Evolutionary conservation across 78 protist species (phyloP).

Genomic region (Pigoraptor vietnamica): DNA sequence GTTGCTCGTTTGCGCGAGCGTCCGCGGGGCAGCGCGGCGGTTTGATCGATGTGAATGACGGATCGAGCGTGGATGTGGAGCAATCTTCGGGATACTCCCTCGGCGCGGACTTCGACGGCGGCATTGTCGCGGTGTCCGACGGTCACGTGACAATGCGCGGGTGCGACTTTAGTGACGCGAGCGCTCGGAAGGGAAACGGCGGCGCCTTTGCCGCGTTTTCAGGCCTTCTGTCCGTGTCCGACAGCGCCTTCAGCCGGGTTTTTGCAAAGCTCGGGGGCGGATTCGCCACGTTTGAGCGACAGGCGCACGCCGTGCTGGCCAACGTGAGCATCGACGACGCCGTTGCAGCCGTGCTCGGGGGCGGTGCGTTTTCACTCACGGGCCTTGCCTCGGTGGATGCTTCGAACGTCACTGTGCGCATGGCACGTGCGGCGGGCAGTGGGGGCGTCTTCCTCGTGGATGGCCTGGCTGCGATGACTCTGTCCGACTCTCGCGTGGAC

Average conservation of each 20-base stretch:
- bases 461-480: background rate
- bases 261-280: background rate
- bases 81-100: background rate
- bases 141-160: background rate
- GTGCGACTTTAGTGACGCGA: background rate
- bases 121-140: background rate
- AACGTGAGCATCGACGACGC: background rate
- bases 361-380: background rate
- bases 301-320: background rate
- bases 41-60: background rate
- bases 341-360: background rate
- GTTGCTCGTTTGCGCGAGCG: background rate
- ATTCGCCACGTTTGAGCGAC: background rate
- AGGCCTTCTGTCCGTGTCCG: background rate
- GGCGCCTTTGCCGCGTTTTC: background rate
- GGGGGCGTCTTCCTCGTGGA: background rate
- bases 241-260: background rate
- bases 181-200: background rate
- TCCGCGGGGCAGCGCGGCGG: background rate
- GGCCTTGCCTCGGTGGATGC: background rate
- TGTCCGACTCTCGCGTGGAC: background rate
- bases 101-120: background rate
- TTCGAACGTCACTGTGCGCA: background rate
- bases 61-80: background rate
- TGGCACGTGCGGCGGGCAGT: background rate